These are phyloP conservation scores for Fusarium sp. DNA, from an alignment of 2,329 filamentous ascomycete genomes.

Conservation along the genomic window DNA sequence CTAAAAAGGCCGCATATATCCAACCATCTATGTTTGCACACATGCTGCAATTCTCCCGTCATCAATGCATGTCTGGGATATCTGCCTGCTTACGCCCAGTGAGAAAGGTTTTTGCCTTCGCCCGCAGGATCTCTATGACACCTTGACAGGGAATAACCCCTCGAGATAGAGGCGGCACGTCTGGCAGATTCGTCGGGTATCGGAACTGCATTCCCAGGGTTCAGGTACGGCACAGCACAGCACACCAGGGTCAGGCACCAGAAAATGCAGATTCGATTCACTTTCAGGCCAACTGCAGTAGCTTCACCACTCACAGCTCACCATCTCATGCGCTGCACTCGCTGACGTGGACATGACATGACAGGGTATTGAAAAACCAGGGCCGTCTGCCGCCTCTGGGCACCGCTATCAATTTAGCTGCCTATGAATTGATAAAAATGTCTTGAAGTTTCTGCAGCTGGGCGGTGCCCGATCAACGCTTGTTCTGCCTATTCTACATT, in stretches of 20 bases:
- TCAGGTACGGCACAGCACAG: constrained; percentile 9
- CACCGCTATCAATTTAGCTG: background rate
- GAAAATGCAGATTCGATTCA: constrained; percentile 20
- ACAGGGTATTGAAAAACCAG: constrained; percentile 4
- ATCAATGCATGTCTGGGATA: constrained; percentile 21
- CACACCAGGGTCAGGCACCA: constrained; percentile 13
- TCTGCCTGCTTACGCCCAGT: constrained; percentile 14
- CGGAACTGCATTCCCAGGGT: constrained; percentile 30
- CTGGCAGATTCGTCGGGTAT: constrained; percentile 34
- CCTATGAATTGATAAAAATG: constrained; percentile 7
- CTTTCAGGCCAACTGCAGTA: constrained; percentile 12
- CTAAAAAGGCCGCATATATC: constrained; percentile 2
- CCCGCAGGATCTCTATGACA: constrained; percentile 36
- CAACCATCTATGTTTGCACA: constrained; percentile 8
- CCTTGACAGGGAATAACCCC: constrained; percentile 19
- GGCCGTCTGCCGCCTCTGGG: background rate
- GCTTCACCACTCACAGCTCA: constrained; percentile 22
- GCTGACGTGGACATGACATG: constrained; percentile 46
- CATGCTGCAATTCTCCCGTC: constrained; percentile 28
- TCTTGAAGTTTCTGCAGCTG: constrained; percentile 24
- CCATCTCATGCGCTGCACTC: constrained; percentile 2
- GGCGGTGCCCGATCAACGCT: constrained; percentile 15
- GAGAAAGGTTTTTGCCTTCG: constrained; percentile 1
- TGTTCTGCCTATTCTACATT: background rate
- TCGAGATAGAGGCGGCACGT: constrained; percentile 1